Base-by-base conservation (phyloP, 371 early-diverging fungal genomes). In the Rhizoclosmatium hyalinum region DNA sequence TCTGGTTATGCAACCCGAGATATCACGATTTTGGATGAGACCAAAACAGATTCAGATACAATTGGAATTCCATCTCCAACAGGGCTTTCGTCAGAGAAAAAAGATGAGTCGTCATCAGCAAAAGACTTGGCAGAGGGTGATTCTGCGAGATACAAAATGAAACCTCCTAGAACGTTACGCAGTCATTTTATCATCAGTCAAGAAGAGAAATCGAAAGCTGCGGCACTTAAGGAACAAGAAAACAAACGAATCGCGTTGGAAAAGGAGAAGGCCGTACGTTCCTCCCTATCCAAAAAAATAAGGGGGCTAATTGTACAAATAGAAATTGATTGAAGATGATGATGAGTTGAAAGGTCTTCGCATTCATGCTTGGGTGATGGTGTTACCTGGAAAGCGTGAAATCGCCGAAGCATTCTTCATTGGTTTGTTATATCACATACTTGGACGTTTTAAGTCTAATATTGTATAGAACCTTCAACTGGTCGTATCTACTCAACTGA, bases 381-480 rank as follows among this genome's bases (percentile, higher is more conserved):
- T 88, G 1, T 73, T 87, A 0, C 85, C 88, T 1, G 88, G 88
- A 42, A 85, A 84, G 72, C 76, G 88, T 1, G 88, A 88, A 39
- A 76, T 88, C 4, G 82, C 88, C 0, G 88, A 88, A 72, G 71
- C 83, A 21, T 88, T 88, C 64, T 88, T 88, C 72, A 85, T 88
- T 41, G 87, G 85, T 83, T 65, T n/a, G 19, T 24, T 67, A 47
- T 67, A 32, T 32, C 32, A 32, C 32, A 32, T 32, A 32, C 32
- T 5, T 67, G 6, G 6, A 4, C 2, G 39, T 21, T 53, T 12
- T 21, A 8, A 61, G 21, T 57, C 8, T 14, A 32, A 24, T 50
- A 21, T 50, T 41, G 41, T 43, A 17, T 42, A 84, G 87, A 88
- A 77, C 78, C 88, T 0, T 82, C 77, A 32, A 88, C 87, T 5